Conservation (phyloP, 2,329 filamentous ascomycete species). For the Cercospora citrullina region DNA sequence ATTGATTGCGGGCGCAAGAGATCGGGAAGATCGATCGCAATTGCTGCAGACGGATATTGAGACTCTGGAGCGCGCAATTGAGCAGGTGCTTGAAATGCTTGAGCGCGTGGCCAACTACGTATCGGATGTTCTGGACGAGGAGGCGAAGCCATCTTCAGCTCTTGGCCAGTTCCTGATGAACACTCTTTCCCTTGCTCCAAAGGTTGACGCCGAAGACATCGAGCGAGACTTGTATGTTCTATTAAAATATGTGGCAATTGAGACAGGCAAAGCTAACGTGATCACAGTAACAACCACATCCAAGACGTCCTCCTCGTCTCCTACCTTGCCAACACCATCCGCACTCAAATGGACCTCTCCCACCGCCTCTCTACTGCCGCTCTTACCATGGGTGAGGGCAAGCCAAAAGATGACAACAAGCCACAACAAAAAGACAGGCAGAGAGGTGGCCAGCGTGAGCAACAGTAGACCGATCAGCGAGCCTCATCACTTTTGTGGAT, state of each 20-base stretch:
- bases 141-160: conserved; percentile 82
- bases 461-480: conserved; percentile 29
- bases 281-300: conserved; percentile 89
- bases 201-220: conserved; percentile 86
- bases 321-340: conserved; percentile 97
- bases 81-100: conserved; percentile 84
- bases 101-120: conserved; percentile 92
- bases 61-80: conserved; percentile 77
- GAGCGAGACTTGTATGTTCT: conserved; percentile 83
- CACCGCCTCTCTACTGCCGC: conserved; percentile 78
- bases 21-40: conserved; percentile 71
- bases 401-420: conserved; percentile 27
- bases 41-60: conserved; percentile 85
- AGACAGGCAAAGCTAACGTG: not conserved
- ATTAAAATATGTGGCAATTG: not conserved
- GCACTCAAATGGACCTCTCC: conserved; percentile 96
- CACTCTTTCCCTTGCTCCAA: conserved; percentile 86
- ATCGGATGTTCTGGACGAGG: conserved; percentile 90
- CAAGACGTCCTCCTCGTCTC: conserved; percentile 98
- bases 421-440: conserved; percentile 28
- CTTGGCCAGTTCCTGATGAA: conserved; percentile 95
- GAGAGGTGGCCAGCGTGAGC: conserved; percentile 30
- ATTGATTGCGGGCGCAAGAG: conserved; percentile 78
- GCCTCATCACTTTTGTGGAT: not conserved
- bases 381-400: conserved; percentile 48